These are phyloP conservation scores for Cadophora sp. DNA, from an alignment of 2,329 filamentous ascomycete species.

Conservation along the genomic window DNA sequence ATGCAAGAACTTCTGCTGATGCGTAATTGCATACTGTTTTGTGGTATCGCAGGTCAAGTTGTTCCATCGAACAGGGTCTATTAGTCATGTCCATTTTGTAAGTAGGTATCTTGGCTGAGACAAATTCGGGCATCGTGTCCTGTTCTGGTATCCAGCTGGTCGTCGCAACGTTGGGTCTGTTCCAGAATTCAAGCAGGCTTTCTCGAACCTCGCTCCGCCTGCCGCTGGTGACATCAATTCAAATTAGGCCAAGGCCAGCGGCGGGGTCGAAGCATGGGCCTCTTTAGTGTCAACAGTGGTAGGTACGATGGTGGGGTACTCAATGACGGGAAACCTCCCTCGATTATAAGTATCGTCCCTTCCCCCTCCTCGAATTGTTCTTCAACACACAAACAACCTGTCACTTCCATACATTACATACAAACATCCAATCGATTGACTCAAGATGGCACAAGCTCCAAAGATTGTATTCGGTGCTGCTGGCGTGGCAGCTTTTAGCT, in stretches of 20 bases:
- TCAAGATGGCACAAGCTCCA: constrained; percentile 24
- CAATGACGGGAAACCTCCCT: not conserved
- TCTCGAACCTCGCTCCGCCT: not conserved
- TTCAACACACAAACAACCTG: not conserved
- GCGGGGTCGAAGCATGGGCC: not conserved
- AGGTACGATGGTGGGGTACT: not conserved
- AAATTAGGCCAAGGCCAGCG: not conserved
- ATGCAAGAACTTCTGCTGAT: not conserved
- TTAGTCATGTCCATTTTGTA: no score
- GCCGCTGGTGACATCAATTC: not conserved
- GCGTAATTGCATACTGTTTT: not conserved
- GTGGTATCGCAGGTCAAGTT: no score
- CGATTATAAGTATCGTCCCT: constrained; percentile 8
- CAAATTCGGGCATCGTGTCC: no score
- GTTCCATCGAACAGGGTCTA: no score
- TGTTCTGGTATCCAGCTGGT: no score
- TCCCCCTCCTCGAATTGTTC: not conserved
- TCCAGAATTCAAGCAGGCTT: not conserved
- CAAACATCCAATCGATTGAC: not conserved
- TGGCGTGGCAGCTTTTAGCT: constrained; percentile 7
- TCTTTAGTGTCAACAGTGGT: not conserved
- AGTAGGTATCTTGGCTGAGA: no score
- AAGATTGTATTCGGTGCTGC: constrained; percentile 25
- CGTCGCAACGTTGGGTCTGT: no score
- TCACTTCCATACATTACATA: no score